Conservation (phyloP, 1,284 basidiomycete genomes). For the Ceratobasidium sp. region DNA sequence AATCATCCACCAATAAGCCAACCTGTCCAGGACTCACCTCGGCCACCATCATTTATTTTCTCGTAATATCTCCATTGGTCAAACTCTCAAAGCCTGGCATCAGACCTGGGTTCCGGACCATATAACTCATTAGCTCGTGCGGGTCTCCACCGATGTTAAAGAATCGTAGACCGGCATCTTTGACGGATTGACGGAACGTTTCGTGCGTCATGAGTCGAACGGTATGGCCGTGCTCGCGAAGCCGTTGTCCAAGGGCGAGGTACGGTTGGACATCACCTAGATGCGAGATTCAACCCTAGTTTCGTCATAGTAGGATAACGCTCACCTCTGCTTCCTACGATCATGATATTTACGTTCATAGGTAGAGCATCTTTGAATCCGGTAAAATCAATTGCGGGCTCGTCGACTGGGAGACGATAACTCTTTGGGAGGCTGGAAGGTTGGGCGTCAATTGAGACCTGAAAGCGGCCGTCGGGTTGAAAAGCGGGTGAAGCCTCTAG, state of each 20-base stretch:
- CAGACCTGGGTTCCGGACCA: slow-evolving; percentile 69
- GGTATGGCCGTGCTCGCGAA: slow-evolving; percentile 68
- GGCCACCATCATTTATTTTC: slow-evolving; percentile 63
- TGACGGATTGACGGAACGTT: slow-evolving; percentile 71
- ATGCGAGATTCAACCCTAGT: background rate
- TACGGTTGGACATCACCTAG: slow-evolving; percentile 79
- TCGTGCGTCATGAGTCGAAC: slow-evolving; percentile 76
- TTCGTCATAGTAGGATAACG: background rate
- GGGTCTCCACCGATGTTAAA: slow-evolving; percentile 71
- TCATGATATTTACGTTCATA: slow-evolving; percentile 72
- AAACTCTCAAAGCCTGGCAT: slow-evolving; percentile 65
- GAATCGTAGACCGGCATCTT: slow-evolving; percentile 66
- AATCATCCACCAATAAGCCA: background rate
- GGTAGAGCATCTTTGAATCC: slow-evolving; percentile 59
- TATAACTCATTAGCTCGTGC: slow-evolving; percentile 71
- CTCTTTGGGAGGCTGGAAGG: slow-evolving; percentile 61
- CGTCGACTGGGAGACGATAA: slow-evolving; percentile 62
- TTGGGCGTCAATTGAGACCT: slow-evolving; percentile 30
- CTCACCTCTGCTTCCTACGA: slow-evolving; percentile 72
- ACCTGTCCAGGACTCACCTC: slow-evolving; percentile 51
- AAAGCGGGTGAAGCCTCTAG: slow-evolving; percentile 22
- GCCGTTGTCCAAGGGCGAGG: slow-evolving; percentile 70
- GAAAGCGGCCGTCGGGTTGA: slow-evolving; percentile 41
- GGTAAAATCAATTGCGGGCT: slow-evolving; percentile 63
- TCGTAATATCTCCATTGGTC: slow-evolving; percentile 64